phyloP scores from a whole-genome alignment of 768 basidiomycete species.

The Mycena floridula region DNA sequence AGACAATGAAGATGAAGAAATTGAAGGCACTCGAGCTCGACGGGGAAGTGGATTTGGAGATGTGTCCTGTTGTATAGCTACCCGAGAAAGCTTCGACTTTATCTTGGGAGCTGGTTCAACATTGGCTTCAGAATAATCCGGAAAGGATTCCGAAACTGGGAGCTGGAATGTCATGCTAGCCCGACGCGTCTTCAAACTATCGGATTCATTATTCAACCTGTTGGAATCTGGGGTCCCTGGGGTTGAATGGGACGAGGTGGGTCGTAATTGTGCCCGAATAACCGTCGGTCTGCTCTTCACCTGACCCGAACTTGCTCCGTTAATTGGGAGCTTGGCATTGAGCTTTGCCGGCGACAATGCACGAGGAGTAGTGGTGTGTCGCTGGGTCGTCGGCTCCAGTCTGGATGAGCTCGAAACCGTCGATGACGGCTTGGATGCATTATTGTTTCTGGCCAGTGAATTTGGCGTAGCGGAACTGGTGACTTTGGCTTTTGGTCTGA shows the following conservation, averaged over 20 bases:
- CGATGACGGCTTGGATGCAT: slow-evolving; percentile 9
- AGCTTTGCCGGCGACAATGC: slow-evolving; percentile 37
- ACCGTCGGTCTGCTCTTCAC: slow-evolving; percentile 10
- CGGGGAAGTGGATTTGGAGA: slow-evolving; percentile 5
- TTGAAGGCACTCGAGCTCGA: slow-evolving; percentile 35
- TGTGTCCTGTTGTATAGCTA: slow-evolving; percentile 27
- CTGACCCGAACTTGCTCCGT: not conserved
- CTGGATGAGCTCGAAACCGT: slow-evolving; percentile 12
- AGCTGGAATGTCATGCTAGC: not conserved
- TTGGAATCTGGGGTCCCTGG: slow-evolving; percentile 26
- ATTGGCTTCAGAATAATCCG: not conserved
- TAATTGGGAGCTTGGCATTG: not conserved
- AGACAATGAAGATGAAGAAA: slow-evolving; percentile 39
- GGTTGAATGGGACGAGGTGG: slow-evolving; percentile 24
- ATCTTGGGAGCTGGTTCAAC: slow-evolving; percentile 30
- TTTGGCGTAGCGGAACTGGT: slow-evolving; percentile 42
- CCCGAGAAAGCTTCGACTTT: slow-evolving; percentile 54
- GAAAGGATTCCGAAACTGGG: not conserved
- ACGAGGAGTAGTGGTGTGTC: slow-evolving; percentile 26
- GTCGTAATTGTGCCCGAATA: slow-evolving; percentile 20
- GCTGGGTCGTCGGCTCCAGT: slow-evolving; percentile 4
- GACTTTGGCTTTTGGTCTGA: slow-evolving; percentile 55
- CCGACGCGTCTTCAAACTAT: not conserved
- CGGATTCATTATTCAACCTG: not conserved
- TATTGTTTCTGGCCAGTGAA: slow-evolving; percentile 9